These are phyloP conservation scores for Perkinsus marinus DNA, from an alignment of 169 alveolate species.

Conservation along the genomic window DNA sequence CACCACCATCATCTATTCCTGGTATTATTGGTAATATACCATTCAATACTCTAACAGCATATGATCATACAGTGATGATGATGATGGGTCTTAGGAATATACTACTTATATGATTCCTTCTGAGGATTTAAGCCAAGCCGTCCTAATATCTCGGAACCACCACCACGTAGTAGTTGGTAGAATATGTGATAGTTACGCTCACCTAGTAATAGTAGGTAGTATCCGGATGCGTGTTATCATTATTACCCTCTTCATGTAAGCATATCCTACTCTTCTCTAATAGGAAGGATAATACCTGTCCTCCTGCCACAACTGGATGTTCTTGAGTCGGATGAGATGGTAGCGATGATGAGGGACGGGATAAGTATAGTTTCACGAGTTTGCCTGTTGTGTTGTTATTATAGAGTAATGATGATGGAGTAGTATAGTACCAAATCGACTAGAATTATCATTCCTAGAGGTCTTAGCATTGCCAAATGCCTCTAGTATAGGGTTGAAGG, in stretches of 20 bases:
- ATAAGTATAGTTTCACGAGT: background rate
- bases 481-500: slow-evolving; percentile 73
- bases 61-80: too few species aligned
- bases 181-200: slow-evolving; percentile 94
- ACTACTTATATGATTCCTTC: background rate
- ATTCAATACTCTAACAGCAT: background rate
- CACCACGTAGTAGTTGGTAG: slow-evolving; percentile 67
- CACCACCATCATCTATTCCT: background rate
- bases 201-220: slow-evolving; percentile 54
- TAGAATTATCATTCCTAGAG: slow-evolving; percentile 67
- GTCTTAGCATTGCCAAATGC: slow-evolving; percentile 84
- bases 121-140: background rate
- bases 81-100: background rate
- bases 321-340: background rate
- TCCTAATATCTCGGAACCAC: background rate
- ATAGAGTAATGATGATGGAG: background rate
- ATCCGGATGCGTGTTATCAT: slow-evolving; percentile 17
- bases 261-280: slow-evolving; percentile 88
- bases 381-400: background rate
- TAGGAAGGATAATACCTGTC: slow-evolving; percentile 75
- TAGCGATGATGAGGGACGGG: background rate
- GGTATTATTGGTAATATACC: background rate
- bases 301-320: slow-evolving; percentile 5
- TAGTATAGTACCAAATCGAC: slow-evolving; percentile 68
- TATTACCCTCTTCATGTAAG: background rate